phyloP scores from a whole-genome alignment of 1,284 basidiomycete genomes.

The Ceratobasidium papillatum region DNA sequence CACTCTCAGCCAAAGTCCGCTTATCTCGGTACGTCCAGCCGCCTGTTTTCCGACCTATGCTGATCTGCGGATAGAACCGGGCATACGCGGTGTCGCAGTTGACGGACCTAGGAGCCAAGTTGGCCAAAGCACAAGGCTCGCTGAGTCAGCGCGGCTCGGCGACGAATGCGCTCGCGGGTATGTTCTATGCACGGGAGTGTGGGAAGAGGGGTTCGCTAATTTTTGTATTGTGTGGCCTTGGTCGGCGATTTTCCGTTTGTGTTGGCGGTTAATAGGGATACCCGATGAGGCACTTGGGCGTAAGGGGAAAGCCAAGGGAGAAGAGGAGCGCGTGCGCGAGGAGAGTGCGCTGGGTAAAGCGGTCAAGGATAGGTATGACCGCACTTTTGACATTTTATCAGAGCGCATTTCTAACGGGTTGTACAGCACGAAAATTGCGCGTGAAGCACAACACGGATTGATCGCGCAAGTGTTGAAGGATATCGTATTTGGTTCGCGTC shows the following conservation, averaged over 20 bases:
- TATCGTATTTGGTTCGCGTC: constrained; percentile 64
- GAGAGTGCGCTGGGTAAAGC: constrained; percentile 80
- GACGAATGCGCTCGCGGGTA: constrained; percentile 35
- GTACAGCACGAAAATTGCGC: constrained; percentile 79
- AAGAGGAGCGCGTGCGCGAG: constrained; percentile 79
- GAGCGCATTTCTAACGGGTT: constrained; percentile 8
- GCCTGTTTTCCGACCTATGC: no score
- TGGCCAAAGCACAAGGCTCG: constrained; percentile 67
- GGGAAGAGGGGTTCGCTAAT: background rate
- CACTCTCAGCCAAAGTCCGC: constrained; percentile 88
- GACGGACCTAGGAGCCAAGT: constrained; percentile 86
- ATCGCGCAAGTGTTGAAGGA: constrained; percentile 91
- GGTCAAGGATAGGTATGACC: constrained; percentile 81
- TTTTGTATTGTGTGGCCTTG: background rate
- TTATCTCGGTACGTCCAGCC: constrained; percentile 86
- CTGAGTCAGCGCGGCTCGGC: constrained; percentile 47
- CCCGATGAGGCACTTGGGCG: constrained; percentile 47
- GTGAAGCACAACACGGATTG: constrained; percentile 90
- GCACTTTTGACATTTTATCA: constrained; percentile 4
- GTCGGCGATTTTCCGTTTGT: background rate
- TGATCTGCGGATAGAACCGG: constrained; percentile 82
- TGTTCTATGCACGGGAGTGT: constrained; percentile 16
- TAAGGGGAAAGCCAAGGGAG: constrained; percentile 54
- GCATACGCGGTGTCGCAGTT: constrained; percentile 91
- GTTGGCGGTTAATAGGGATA: constrained; percentile 40